phyloP scores from a whole-genome alignment of 108 stramenopile species.

The Discostella stelligeroides region DNA sequence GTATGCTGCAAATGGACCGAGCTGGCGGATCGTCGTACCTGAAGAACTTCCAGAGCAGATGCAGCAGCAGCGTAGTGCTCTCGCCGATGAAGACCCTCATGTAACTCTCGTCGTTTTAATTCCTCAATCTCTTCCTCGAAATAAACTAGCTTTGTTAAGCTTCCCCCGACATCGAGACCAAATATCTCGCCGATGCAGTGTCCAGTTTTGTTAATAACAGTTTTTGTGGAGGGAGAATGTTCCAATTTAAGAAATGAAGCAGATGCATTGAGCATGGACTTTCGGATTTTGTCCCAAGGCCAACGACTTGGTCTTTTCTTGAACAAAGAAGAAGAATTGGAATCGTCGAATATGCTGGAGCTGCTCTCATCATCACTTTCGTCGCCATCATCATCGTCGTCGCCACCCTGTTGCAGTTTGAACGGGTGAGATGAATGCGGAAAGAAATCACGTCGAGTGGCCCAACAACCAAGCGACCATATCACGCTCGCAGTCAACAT shows the following conservation, averaged over 20 bases:
- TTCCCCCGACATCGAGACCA: constrained; percentile 93
- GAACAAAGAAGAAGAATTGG: not conserved
- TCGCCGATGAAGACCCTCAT: constrained; percentile 48
- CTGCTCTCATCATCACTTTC: constrained; percentile 27
- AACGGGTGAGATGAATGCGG: not conserved
- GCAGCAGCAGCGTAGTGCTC: constrained; percentile 64
- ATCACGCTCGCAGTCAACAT: constrained; percentile 20
- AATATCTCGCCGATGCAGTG: constrained; percentile 72
- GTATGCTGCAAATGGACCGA: constrained; percentile 25
- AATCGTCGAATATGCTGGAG: not conserved
- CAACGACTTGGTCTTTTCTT: constrained; percentile 21
- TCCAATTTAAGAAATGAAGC: constrained; percentile 25
- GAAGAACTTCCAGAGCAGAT: constrained; percentile 64
- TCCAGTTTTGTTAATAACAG: constrained; percentile 35
- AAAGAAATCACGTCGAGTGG: constrained; percentile 12
- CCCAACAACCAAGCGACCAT: constrained; percentile 26
- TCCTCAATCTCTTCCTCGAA: constrained; percentile 78
- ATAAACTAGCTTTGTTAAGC: constrained; percentile 95
- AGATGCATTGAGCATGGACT: constrained; percentile 30
- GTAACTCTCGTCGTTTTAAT: constrained; percentile 17
- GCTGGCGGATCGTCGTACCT: constrained; percentile 44
- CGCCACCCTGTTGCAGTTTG: constrained; percentile 4
- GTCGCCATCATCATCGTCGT: constrained; percentile 12
- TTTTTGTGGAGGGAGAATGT: not conserved
- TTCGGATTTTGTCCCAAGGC: constrained; percentile 45